These are phyloP conservation scores for Colletotrichum lentis DNA, from an alignment of 2,329 filamentous ascomycete genomes.

Conservation along the genomic window DNA sequence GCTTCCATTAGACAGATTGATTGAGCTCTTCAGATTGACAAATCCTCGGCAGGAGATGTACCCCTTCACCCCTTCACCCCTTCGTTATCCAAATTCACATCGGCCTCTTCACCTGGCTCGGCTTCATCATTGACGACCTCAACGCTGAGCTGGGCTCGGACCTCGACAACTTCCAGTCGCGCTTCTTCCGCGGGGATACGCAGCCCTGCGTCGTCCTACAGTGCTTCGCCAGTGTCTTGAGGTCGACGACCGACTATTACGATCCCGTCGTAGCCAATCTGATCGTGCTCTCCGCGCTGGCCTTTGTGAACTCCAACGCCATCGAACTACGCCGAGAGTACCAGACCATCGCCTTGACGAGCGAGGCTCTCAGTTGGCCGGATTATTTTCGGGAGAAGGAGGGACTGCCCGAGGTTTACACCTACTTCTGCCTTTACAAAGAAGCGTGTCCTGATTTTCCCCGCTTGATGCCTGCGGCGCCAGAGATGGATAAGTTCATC, in stretches of 20 bases:
- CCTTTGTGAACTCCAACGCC: constrained; percentile 44
- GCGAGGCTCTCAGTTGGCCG: constrained; percentile 41
- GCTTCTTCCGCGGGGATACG: constrained; percentile 39
- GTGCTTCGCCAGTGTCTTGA: constrained; percentile 41
- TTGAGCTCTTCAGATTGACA: background rate
- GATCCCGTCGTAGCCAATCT: constrained; percentile 43
- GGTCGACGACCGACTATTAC: constrained; percentile 40
- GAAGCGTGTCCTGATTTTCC: constrained; percentile 42
- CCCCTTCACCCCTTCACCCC: constrained; percentile 35
- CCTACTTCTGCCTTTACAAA: constrained; percentile 44
- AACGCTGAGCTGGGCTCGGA: constrained; percentile 37
- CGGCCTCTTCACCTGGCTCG: constrained; percentile 46
- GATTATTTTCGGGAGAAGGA: constrained; percentile 44
- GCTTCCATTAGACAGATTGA: background rate
- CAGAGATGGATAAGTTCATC: constrained; percentile 43
- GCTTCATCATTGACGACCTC: constrained; percentile 45
- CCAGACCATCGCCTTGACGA: constrained; percentile 37
- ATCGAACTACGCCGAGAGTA: constrained; percentile 41
- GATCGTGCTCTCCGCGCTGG: constrained; percentile 43
- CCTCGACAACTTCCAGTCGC: constrained; percentile 41
- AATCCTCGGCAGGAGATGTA: constrained; percentile 35
- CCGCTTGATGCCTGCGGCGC: constrained; percentile 42
- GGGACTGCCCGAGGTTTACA: constrained; percentile 43
- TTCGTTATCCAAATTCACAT: constrained; percentile 45
- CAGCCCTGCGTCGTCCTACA: constrained; percentile 41